Evolutionary conservation across 805 yeast species (phyloP), one percentile per base, ranked within the genome.

Genomic region (Scheffersomyces amazonensis): DNA sequence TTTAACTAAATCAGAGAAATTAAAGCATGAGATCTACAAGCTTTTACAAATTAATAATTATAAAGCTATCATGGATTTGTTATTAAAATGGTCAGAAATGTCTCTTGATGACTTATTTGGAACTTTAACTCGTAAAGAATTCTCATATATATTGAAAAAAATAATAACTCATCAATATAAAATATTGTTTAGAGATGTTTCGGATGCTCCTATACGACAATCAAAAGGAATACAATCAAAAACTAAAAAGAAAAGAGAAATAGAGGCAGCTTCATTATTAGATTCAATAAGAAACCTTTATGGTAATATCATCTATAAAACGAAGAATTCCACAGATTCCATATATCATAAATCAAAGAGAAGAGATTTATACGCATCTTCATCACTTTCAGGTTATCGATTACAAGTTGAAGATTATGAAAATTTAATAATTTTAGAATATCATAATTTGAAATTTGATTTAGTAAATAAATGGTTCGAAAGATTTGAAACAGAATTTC

Each of bases 381-480:
- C 33, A 10, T 18, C 39, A 4, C 33, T 43, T 15, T 40, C 52
- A 5, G 40, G 31, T 4, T 49, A 49, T 33, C 37, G 35, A 22
- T 42, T 64, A 20, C 36, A 43, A 2, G 41, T 50, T 2, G 38
- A 40, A 3, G 74, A 69, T 48, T 66, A 55, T 43, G 73, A 69
- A 42, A 69, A 65, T 47, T 50, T 69, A 42, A 58, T 68, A 15
- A 16, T 35, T 31, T 48, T 68, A 36, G 74, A 69, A 44, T 47
- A 59, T 35, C 43, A 49, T 37, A 67, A 64, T 48, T 43, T 41
- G n/a, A 68, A 66, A 40, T 42, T 61, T 27, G 74, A 69, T 48
- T 55, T 68, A 46, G 73, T 69, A 3, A 51, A 64, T 3, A 54
- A 53, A 36, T 69, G 73, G 73, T 63, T 66, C 40, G 56, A 50